Percentiles rank a stretch among this genome's conserved stretches.
These are phyloP conservation scores for Aureobasidium subglaciale DNA, from an alignment of 2,329 filamentous ascomycete species.

Conservation along the genomic window DNA sequence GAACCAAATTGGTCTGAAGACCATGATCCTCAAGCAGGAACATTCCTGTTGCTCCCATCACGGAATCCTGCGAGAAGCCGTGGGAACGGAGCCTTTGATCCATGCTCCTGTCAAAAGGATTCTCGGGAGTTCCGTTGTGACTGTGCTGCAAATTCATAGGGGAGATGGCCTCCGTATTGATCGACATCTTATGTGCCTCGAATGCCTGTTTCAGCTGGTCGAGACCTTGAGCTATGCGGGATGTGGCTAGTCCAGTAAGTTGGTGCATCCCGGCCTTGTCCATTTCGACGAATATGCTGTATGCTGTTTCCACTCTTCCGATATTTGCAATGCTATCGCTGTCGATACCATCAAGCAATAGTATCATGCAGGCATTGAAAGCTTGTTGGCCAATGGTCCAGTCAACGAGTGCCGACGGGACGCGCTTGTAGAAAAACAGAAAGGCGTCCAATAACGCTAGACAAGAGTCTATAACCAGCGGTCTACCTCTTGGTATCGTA, in stretches of 20 bases:
- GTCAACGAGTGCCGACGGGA: constrained; percentile 39
- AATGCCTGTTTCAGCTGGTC: constrained; percentile 13
- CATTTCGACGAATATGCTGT: constrained; percentile 37
- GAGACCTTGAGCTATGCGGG: constrained; percentile 29
- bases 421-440: constrained; percentile 39
- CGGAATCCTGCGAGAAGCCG: constrained; percentile 29
- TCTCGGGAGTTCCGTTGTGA: neutral
- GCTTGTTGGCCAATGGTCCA: constrained; percentile 45
- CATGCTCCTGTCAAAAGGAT: neutral
- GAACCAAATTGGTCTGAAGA: constrained; percentile 26
- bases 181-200: neutral
- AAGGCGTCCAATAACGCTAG: constrained; percentile 38
- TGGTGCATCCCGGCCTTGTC: constrained; percentile 38
- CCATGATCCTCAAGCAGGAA: constrained; percentile 41
- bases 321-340: constrained; percentile 32
- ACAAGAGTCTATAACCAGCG: constrained; percentile 37
- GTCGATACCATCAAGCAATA: constrained; percentile 41
- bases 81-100: constrained; percentile 16
- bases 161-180: neutral
- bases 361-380: constrained; percentile 45
- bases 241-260: constrained; percentile 39
- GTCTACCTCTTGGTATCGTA: constrained; percentile 25
- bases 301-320: constrained; percentile 35
- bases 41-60: constrained; percentile 44
- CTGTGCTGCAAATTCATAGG: neutral